These are phyloP conservation scores for Carex myosuroides DNA, from an alignment of 176 grass and related monocot genomes.

Conservation along the genomic window DNA sequence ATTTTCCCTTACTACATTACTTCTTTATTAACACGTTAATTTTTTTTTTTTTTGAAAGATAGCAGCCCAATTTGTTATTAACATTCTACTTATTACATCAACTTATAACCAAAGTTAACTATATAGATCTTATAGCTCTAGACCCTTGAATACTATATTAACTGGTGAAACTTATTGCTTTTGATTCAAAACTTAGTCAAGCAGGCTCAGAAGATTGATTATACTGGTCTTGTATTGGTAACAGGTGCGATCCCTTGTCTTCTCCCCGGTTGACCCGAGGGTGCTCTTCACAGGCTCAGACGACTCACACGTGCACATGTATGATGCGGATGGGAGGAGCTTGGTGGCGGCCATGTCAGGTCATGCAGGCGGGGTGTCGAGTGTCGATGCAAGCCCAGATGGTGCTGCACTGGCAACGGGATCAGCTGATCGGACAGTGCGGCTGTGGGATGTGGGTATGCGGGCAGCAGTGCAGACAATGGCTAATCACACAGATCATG, in stretches of 20 bases:
- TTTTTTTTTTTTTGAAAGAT: too few species aligned
- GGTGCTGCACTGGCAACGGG: constrained; percentile 64
- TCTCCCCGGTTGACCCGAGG: constrained; percentile 74
- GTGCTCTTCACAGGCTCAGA: constrained; percentile 78
- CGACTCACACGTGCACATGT: constrained; percentile 83
- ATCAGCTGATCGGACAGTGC: constrained; percentile 65
- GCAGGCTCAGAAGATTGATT: neutral
- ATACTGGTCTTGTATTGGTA: neutral
- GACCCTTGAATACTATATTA: too few species aligned
- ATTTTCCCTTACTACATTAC: neutral
- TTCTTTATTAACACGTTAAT: neutral
- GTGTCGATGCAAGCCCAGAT: constrained; percentile 65
- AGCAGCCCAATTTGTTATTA: too few species aligned
- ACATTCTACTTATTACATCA: too few species aligned
- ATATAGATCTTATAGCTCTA: too few species aligned
- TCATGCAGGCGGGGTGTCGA: constrained; percentile 74
- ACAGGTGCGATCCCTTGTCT: constrained; percentile 62
- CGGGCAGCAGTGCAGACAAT: constrained; percentile 74
- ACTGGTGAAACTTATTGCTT: neutral
- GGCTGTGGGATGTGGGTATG: constrained; percentile 77
- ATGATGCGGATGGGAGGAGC: constrained; percentile 70
- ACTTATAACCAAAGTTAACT: too few species aligned
- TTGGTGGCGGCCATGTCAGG: constrained; percentile 79
- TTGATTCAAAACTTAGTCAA: neutral
- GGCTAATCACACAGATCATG: constrained; percentile 85